These are phyloP conservation scores for Hanseniaspora clermontiae DNA, from an alignment of 805 yeast species.

Conservation along the genomic window DNA sequence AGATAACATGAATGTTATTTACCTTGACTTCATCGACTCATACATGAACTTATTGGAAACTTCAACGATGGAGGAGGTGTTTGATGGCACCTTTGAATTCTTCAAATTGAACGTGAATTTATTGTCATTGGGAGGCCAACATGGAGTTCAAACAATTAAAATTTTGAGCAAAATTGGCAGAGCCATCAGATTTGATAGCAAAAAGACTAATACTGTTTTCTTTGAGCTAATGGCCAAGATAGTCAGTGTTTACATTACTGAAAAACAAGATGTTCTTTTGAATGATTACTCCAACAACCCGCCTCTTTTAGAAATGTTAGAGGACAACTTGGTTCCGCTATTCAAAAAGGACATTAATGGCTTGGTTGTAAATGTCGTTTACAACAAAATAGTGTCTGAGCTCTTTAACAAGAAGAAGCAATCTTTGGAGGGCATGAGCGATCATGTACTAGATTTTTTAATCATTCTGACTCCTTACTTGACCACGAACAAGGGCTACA, in stretches of 20 bases:
- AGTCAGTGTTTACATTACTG: background rate
- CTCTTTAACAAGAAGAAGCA: background rate
- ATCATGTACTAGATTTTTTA: background rate
- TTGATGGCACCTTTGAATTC: slow-evolving; percentile 45
- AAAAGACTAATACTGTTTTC: background rate
- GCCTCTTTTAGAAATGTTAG: background rate
- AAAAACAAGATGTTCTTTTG: background rate
- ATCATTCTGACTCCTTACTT: background rate
- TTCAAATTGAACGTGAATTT: slow-evolving; percentile 41
- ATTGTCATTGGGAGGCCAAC: background rate
- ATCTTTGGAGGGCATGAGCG: background rate
- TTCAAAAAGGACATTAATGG: slow-evolving; percentile 4
- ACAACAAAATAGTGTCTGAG: background rate
- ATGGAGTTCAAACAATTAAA: background rate
- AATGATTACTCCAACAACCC: background rate
- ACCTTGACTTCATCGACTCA: slow-evolving; percentile 38
- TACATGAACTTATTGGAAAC: slow-evolving; percentile 58
- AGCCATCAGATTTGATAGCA: background rate
- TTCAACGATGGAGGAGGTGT: slow-evolving; percentile 71
- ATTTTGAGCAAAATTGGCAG: background rate
- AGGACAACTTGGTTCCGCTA: background rate
- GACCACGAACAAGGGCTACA: background rate
- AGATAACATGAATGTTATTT: background rate
- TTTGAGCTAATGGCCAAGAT: background rate
- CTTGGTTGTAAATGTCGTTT: background rate